Base-by-base conservation (phyloP, 2,329 filamentous ascomycete species). In the Pyrenophora tritici-repentis region DNA sequence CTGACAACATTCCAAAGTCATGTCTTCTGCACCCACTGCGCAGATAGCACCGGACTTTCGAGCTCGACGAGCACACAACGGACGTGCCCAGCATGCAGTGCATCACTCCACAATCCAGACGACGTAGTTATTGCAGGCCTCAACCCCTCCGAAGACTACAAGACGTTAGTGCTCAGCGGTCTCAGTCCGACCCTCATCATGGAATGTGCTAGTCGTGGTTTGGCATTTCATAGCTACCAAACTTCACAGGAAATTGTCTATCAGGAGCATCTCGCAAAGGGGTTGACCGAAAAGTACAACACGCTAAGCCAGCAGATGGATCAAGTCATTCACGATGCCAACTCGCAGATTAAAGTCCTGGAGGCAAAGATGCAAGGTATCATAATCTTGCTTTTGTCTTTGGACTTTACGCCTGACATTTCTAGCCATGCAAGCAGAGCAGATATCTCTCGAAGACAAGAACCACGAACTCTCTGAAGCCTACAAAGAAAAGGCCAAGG, bases 191-290 rank as follows among this genome's bases (percentile, higher is more conserved):
- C 82, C 29, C 80, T 87, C 24, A 89, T 97, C 57, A 91, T 96
- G 82, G 92, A 96, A 63, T 95, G 91, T 72, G 88, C 90, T 17
- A 86, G 87, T 4, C 82, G 89, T 59, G 91, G 87, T 1, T 73
- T 96, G 58, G 84, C 83, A 26, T 96, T 96, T 68, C 96, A 91
- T 87, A 86, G 85, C 24, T 96, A 96, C 64, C 91, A 96, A 69
- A 86, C 86, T 16, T 86, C 86, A 2, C 89, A 94, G 64, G 89
- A 96, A 73, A 88, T 95, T 51, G 82, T 87, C 44, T 96, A 92
- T 64, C 89, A 96, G 67, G 86, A 91, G 61, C 86, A 88, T 60
- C 75, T 90, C 1, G 85, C 84, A 36, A 91, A 86, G 64, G 86
- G 81, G 8, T 75, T 95, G 55, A 85, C 83, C 0, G 88, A 91